Base-by-base conservation (phyloP, 1,284 basidiomycete genomes). In the Sanghuangporus sanghuang region DNA sequence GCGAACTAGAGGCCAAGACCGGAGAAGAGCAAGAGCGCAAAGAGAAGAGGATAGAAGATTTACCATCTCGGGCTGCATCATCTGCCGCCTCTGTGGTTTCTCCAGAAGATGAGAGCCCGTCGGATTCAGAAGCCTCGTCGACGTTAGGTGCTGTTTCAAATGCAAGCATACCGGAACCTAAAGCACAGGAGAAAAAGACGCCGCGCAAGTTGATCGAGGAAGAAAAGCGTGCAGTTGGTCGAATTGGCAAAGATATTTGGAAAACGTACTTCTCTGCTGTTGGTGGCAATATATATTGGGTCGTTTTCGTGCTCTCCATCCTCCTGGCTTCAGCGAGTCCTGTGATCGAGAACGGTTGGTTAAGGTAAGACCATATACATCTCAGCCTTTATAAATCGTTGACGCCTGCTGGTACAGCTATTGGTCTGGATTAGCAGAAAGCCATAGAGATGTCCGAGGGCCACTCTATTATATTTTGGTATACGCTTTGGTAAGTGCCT, bases 191-290 rank as follows among this genome's bases (percentile, higher is more conserved):
- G 64, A 87, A 84, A 73, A 93, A 92, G 73, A 73, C 83, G 0
- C 89, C 92, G 0, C 80, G 93, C 57, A 96, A 95, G 75, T 81
- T 97, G 21, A 81, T 97, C 39, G 94, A 96, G 72, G 95, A 97
- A 70, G 95, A 97, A 75, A 87, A 87, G 67, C 83, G 93, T 6
- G 95, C 93, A 0, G 87, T 93, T 23, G 95, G 95, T 0, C 84
- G 88, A 46, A 93, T 97, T 62, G 77, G 84, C 55, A 80, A 79
- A 66, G 83, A 87, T 49, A 89, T 97, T 18, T 98, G 95, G 95
- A 73, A 78, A 66, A 83, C 85, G 0, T 97, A 96, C 72, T 77
- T 96, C 71, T 75, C 75, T 59, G 89, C 90, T 0, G 88, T 86
- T 69, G 93, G 92, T 67, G 76, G 79, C 65, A 70, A 71, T 38